phyloP scores from a whole-genome alignment of 441 rosid species.

The Erysimum pusillum region DNA sequence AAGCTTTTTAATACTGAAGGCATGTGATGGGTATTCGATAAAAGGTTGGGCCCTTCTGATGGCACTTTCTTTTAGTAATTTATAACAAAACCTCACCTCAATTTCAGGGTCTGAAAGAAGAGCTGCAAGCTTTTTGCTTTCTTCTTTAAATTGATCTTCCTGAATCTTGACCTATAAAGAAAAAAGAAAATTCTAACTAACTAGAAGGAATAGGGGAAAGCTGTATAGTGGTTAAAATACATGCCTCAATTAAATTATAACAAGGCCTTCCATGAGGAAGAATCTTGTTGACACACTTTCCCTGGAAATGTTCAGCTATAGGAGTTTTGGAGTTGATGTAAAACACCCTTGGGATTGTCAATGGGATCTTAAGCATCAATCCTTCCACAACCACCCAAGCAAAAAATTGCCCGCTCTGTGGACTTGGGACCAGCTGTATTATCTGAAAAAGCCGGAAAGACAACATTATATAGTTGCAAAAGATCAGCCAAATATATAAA shows the following conservation, averaged over 20 bases:
- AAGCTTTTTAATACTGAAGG: not conserved
- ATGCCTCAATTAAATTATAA: conserved; percentile 87
- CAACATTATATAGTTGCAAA: conserved; percentile 43
- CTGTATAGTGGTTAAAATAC: conserved; percentile 35
- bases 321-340: conserved; percentile 84
- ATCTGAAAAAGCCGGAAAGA: conserved; percentile 63
- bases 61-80: conserved; percentile 1
- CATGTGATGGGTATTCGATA: conserved; percentile 19
- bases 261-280: conserved; percentile 91
- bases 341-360: conserved; percentile 82
- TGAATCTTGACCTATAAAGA: conserved; percentile 55
- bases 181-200: conserved; percentile 27
- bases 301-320: conserved; percentile 75
- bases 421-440: conserved; percentile 81
- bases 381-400: conserved; percentile 98
- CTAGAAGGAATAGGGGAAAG: conserved; percentile 19
- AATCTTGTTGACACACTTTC: conserved; percentile 82
- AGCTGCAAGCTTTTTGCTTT: conserved; percentile 82
- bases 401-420: conserved; percentile 67
- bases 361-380: conserved; percentile 91
- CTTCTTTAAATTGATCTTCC: conserved; percentile 79
- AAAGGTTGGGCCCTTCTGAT: conserved; percentile 33
- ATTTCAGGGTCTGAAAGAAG: conserved; percentile 97
- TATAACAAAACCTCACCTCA: conserved; percentile 67
- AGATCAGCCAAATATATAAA: conserved; percentile 37